Conservation (phyloP, 1,284 basidiomycete genomes). For the Trichosporon ovoides region DNA sequence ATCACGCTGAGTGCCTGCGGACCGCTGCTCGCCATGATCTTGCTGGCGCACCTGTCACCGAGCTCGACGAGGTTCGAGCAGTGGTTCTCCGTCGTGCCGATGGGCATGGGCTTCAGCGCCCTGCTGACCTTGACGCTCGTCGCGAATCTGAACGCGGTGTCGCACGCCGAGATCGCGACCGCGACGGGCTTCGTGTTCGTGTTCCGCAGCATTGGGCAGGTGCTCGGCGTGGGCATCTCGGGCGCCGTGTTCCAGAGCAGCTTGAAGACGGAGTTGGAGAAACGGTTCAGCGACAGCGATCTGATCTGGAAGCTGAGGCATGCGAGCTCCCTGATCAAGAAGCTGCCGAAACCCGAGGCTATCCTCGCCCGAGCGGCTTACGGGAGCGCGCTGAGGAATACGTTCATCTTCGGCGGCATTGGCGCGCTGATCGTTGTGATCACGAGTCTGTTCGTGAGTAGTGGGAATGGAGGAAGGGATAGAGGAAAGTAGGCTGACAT, state of each 20-base stretch:
- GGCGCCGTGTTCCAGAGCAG: slow-evolving; percentile 30
- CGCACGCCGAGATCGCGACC: slow-evolving; percentile 23
- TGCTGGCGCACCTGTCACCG: slow-evolving; percentile 17
- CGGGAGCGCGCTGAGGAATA: slow-evolving; percentile 20
- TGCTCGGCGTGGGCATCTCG: slow-evolving; percentile 29
- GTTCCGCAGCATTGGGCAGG: slow-evolving; percentile 29
- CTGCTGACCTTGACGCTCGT: slow-evolving; percentile 26
- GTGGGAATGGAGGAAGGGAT: neutral
- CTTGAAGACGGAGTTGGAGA: slow-evolving; percentile 16
- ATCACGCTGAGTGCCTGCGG: slow-evolving; percentile 24
- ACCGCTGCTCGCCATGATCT: slow-evolving; percentile 27
- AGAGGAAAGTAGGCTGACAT: no score
- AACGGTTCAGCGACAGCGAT: slow-evolving; percentile 14
- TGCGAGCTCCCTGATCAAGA: slow-evolving; percentile 23
- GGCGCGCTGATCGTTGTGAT: slow-evolving; percentile 22
- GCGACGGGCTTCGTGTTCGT: slow-evolving; percentile 30
- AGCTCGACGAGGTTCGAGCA: slow-evolving; percentile 17
- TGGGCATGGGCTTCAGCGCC: slow-evolving; percentile 30
- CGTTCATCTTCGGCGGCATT: slow-evolving; percentile 26
- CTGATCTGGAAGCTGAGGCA: slow-evolving; percentile 25
- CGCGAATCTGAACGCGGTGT: slow-evolving; percentile 28
- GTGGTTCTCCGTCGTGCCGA: slow-evolving; percentile 30
- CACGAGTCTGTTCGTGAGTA: slow-evolving; percentile 18
- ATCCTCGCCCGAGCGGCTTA: slow-evolving; percentile 25
- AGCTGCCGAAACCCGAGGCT: slow-evolving; percentile 17